Evolutionary conservation across 2,329 filamentous ascomycete genomes (phyloP).

Genomic region (Colletotrichum paranaense): DNA sequence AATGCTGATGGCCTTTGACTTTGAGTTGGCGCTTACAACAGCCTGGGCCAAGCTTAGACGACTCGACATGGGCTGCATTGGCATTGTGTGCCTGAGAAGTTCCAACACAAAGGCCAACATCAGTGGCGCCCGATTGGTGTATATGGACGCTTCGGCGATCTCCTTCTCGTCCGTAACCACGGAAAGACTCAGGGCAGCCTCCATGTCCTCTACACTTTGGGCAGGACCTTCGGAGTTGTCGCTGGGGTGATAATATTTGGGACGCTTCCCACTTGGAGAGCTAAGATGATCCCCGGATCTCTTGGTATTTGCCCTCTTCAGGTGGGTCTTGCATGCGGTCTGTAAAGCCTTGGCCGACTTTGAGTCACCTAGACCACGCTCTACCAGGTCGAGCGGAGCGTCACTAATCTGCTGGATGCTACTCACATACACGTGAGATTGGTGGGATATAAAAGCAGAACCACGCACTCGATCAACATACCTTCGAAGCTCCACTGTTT

Average conservation of each 20-base stretch:
- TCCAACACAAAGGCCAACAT: constrained; percentile 84
- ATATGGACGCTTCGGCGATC: constrained; percentile 67
- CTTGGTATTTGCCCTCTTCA: constrained; percentile 48
- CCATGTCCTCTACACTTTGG: constrained; percentile 62
- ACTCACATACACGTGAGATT: constrained; percentile 17
- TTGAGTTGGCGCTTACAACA: constrained; percentile 84
- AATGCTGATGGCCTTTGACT: constrained; percentile 79
- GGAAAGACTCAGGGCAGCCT: constrained; percentile 71
- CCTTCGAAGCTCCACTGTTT: constrained; percentile 66
- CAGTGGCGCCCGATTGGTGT: constrained; percentile 85
- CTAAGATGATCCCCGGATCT: background rate
- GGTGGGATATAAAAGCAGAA: background rate
- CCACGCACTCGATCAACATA: constrained; percentile 45
- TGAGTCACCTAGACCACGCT: constrained; percentile 58
- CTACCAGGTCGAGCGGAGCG: constrained; percentile 55
- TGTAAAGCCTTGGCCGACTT: constrained; percentile 64
- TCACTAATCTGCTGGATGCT: constrained; percentile 68
- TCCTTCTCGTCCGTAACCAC: constrained; percentile 66
- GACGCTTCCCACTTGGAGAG: constrained; percentile 39
- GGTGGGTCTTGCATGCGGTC: constrained; percentile 63
- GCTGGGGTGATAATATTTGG: background rate
- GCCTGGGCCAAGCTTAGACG: constrained; percentile 85
- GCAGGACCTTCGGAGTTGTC: constrained; percentile 35
- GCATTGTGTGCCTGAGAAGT: constrained; percentile 83
- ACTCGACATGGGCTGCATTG: constrained; percentile 86